phyloP scores from a whole-genome alignment of 208 protist species.

The Trypanosoma vivax region DNA sequence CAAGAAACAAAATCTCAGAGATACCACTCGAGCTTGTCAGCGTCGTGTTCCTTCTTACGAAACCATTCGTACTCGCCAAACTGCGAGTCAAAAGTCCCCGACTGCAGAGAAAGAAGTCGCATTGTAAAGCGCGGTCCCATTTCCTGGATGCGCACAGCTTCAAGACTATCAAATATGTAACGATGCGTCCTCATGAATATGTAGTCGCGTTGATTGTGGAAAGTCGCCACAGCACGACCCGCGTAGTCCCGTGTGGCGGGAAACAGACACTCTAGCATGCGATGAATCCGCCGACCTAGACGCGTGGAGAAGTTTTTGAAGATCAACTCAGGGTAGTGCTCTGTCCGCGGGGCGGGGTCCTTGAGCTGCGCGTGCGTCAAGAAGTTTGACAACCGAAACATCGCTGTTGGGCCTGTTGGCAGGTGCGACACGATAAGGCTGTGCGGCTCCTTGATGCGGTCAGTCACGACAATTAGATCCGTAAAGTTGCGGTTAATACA shows the following conservation, averaged over 20 bases:
- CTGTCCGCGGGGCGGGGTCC: conserved; percentile 71
- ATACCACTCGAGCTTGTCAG: conserved; percentile 88
- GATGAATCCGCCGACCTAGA: conserved; percentile 80
- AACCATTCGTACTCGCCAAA: conserved; percentile 94
- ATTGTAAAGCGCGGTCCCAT: conserved; percentile 91
- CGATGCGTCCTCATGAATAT: conserved; percentile 91
- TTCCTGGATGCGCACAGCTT: conserved; percentile 88
- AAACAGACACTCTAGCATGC: conserved; percentile 87
- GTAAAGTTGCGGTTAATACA: conserved; percentile 86
- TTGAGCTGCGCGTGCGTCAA: conserved; percentile 72
- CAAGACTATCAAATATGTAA: conserved; percentile 89
- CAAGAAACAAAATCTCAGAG: conserved; percentile 29
- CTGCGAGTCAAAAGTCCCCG: conserved; percentile 87
- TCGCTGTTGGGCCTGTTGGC: conserved; percentile 83
- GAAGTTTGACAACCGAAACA: conserved; percentile 86
- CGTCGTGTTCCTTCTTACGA: conserved; percentile 89
- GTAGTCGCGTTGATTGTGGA: conserved; percentile 93
- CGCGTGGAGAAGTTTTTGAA: conserved; percentile 92
- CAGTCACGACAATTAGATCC: conserved; percentile 84
- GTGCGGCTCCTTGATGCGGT: conserved; percentile 81
- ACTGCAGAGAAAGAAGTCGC: conserved; percentile 83
- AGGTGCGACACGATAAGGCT: conserved; percentile 88
- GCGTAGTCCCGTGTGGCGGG: conserved; percentile 83
- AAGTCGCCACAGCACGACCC: conserved; percentile 87
- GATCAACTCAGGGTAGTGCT: conserved; percentile 92